phyloP scores from a whole-genome alignment of 1,284 basidiomycete genomes.

The Fomitopsis pinicola region DNA sequence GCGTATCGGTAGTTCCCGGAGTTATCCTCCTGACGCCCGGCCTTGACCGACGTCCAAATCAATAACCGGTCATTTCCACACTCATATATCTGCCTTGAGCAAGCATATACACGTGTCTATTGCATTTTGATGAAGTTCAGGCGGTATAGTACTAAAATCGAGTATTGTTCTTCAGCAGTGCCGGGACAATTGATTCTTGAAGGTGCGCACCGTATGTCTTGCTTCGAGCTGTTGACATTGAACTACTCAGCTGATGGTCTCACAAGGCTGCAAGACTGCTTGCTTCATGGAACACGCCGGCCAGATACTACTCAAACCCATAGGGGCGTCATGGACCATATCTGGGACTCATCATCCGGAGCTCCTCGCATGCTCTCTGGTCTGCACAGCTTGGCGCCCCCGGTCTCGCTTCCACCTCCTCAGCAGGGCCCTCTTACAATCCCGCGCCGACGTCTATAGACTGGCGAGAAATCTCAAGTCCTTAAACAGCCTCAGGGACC shows the following conservation, averaged over 20 bases:
- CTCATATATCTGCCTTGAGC: no score
- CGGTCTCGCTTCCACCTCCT: neutral
- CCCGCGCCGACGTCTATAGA: neutral
- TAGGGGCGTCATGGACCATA: conserved; percentile 23
- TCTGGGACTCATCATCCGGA: conserved; percentile 16
- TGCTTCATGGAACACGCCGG: no score
- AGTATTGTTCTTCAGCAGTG: no score
- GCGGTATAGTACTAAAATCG: no score
- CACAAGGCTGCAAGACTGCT: neutral
- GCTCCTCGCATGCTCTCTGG: conserved; percentile 23
- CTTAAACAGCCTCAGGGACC: neutral
- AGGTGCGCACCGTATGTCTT: no score
- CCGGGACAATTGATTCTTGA: no score
- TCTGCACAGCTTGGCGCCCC: conserved; percentile 24
- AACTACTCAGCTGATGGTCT: no score
- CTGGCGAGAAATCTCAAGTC: neutral
- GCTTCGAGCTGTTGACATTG: no score
- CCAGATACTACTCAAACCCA: neutral
- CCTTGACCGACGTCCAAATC: no score
- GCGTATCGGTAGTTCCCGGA: neutral
- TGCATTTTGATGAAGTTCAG: no score
- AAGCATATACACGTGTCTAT: no score
- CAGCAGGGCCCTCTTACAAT: neutral
- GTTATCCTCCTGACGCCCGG: neutral
- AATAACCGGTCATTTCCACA: no score